phyloP scores from a whole-genome alignment of 2,329 filamentous ascomycete species.

The Neurospora sp. region DNA sequence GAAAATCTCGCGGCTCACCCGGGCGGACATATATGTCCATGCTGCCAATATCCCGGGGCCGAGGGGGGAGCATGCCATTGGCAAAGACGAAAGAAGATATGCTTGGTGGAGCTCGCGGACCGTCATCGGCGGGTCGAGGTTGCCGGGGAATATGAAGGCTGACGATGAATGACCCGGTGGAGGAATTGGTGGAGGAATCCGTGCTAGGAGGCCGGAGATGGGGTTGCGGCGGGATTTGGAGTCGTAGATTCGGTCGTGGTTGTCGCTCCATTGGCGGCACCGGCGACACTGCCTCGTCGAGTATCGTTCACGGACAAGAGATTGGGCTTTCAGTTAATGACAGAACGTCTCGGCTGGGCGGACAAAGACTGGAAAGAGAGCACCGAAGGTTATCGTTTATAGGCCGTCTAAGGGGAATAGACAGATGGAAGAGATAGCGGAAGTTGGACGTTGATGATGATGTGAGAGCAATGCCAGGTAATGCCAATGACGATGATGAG shows the following conservation, averaged over 20 bases:
- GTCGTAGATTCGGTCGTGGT: background rate
- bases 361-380: background rate
- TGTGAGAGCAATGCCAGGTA: background rate
- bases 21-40: background rate
- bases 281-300: background rate
- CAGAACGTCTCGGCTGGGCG: background rate
- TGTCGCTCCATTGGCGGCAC: background rate
- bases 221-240: background rate
- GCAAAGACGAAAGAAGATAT: background rate
- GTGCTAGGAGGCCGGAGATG: background rate
- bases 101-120: background rate
- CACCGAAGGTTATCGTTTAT: background rate
- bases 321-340: background rate
- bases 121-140: background rate
- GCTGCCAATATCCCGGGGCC: background rate
- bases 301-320: background rate
- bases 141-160: background rate
- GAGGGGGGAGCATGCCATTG: background rate
- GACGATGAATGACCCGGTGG: background rate
- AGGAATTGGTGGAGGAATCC: background rate
- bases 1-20: background rate
- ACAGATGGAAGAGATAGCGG: background rate
- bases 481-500: background rate
- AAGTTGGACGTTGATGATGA: background rate
- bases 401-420: background rate